phyloP scores from a whole-genome alignment of 768 basidiomycete genomes.

The Suillus brevipes region DNA sequence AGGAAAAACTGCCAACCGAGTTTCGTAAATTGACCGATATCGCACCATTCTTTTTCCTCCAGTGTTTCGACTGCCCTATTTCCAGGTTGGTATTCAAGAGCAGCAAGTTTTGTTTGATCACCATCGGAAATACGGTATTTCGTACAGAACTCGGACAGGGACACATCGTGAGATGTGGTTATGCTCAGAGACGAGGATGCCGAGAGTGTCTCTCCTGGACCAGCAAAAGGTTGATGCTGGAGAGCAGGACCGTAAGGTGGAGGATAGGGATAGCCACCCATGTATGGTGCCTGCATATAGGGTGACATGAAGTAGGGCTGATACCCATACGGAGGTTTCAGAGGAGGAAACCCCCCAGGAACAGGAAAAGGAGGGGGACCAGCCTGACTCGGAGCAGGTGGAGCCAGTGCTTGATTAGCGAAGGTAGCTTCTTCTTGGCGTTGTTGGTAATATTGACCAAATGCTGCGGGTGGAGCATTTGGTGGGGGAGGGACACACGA shows the following conservation, averaged over 20 bases:
- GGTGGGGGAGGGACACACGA: too few species aligned
- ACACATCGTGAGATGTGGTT: not conserved
- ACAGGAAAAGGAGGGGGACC: too few species aligned
- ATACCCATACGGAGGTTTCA: too few species aligned
- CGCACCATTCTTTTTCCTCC: not conserved
- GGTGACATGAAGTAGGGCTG: too few species aligned
- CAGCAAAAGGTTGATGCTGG: not conserved
- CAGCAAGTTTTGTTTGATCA: not conserved
- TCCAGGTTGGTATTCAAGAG: conserved; percentile 1
- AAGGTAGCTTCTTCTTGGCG: too few species aligned
- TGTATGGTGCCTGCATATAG: not conserved
- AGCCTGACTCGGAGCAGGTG: not conserved
- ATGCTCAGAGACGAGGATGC: not conserved
- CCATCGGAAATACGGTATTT: not conserved
- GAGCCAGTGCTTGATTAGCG: too few species aligned
- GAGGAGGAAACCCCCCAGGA: too few species aligned
- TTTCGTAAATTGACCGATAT: not conserved
- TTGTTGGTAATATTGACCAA: too few species aligned
- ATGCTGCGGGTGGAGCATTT: too few species aligned
- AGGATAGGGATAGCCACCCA: not conserved
- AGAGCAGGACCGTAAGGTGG: not conserved
- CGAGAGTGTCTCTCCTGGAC: not conserved
- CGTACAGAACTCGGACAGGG: not conserved
- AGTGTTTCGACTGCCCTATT: conserved; percentile 1
- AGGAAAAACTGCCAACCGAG: conserved; percentile 4